Conservation (phyloP, 176 grass and related monocot species). For the Aegilops bicornis region DNA sequence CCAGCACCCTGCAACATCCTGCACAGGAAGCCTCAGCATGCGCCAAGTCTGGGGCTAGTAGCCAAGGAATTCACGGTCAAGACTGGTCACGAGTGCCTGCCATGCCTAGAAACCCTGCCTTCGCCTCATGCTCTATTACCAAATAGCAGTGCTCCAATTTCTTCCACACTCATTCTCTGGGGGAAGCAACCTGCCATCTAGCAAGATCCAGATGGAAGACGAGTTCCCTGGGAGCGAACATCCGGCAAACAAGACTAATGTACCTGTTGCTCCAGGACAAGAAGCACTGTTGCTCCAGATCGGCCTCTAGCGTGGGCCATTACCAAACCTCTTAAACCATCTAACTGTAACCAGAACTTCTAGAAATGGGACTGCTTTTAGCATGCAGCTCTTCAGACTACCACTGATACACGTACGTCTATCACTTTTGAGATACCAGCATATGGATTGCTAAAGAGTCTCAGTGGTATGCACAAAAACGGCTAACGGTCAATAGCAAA, state of each 20-base stretch:
- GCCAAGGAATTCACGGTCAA: not conserved
- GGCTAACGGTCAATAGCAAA: not conserved
- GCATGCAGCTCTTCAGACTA: not conserved
- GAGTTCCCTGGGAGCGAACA: not conserved
- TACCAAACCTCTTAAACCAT: not conserved
- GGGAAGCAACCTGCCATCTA: not conserved
- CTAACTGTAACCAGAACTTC: slow-evolving; percentile 1
- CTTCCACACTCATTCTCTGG: too few relatives aligned
- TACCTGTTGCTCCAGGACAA: not conserved
- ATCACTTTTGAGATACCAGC: not conserved
- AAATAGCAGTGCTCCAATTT: too few relatives aligned
- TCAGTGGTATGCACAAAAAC: not conserved
- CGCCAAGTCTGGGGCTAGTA: not conserved
- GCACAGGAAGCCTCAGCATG: not conserved
- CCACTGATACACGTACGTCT: too few relatives aligned
- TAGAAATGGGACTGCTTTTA: slow-evolving; percentile 4
- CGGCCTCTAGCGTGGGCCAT: not conserved
- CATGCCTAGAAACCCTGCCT: not conserved
- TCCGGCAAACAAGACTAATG: not conserved
- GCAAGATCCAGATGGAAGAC: not conserved
- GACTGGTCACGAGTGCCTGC: not conserved
- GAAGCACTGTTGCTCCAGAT: not conserved
- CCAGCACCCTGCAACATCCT: not conserved
- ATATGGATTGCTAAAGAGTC: not conserved
- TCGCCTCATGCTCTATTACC: not conserved